Evolutionary conservation across 2,329 filamentous ascomycete genomes (phyloP), one percentile per base, ranked within the genome.

Genomic region (Monosporascus cannonballus): DNA sequence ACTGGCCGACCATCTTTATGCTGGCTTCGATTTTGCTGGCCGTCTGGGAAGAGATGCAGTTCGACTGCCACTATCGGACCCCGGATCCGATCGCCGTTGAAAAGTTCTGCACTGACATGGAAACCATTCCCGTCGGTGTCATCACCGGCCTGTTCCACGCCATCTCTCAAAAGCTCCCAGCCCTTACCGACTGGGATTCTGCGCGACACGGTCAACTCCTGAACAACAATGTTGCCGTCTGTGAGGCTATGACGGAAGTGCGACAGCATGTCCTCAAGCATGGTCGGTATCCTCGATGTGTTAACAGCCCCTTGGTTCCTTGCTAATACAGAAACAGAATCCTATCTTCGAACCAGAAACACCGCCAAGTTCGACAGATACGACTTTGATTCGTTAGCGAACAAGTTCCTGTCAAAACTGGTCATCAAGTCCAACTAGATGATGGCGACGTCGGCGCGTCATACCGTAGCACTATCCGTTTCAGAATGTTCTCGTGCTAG

Each of bases 1-100:
- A 96, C 76, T 97, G 93, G 93, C 93, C 93, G 2, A 96, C 92
- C 48, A 97, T 97, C 69, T 97, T 96, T 80, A 95, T 97, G 83
- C 80, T 96, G 52, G 93, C 92, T 9, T 92, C 90, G 4, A 94
- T 97, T 58, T 83, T 97, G 36, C 80, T 97, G 47, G 90, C 90
- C 11, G 90, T 97, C 20, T 97, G 93, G 93, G 93, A 97, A 71
- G 88, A 96, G 79, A 96, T 97, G 85, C 92, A 97, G 71, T 97
- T 96, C 67, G 93, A 97, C 74, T 95, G 89, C 79, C 90, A 96
- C 74, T 97, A 96, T 79, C 88, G 93, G 50, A 86, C 95, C 3
- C 90, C 89, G 4, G 92, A 96, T 69, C 81, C 87, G 51, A 79
- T 81, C 48, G 87, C 88, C 5, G 92, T 96, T 57, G 85, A 93